A percentile compares a stretch with the other conserved stretches of the same genome.
phyloP scores from a whole-genome alignment of 2,329 filamentous ascomycete species.

The Botryosphaeria dothidea region DNA sequence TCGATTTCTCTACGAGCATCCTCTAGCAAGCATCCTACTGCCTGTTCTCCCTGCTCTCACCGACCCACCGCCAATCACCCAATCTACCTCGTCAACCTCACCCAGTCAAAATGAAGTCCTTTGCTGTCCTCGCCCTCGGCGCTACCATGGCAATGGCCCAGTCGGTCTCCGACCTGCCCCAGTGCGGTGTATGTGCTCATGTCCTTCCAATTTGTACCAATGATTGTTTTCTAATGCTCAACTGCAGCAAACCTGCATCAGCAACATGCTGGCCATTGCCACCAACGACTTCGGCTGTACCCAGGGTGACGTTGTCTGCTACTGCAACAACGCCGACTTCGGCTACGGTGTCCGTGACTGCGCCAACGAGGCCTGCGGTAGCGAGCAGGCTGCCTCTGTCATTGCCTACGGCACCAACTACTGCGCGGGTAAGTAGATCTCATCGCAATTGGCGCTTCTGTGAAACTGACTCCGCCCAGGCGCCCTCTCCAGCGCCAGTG shows the following conservation, averaged over 20 bases:
- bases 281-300: constrained; percentile 42
- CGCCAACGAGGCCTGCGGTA: constrained; percentile 43
- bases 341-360: constrained; percentile 52
- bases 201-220: neutral
- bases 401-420: constrained; percentile 35
- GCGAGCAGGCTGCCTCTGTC: constrained; percentile 30
- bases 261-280: constrained; percentile 48
- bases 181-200: constrained; percentile 26
- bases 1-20: constrained; percentile 13
- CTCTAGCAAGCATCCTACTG: constrained; percentile 13
- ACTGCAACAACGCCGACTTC: constrained; percentile 48
- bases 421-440: constrained; percentile 32
- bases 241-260: constrained; percentile 42
- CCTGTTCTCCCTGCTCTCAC: neutral
- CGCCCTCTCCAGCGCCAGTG: constrained; percentile 14
- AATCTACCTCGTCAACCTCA: constrained; percentile 20
- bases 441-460: neutral
- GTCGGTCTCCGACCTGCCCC: constrained; percentile 27
- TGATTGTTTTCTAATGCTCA: neutral
- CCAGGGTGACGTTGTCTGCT: constrained; percentile 41
- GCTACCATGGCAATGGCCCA: constrained; percentile 38
- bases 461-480: constrained; percentile 19
- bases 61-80: neutral
- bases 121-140: constrained; percentile 37
- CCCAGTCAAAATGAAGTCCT: constrained; percentile 36